These are phyloP conservation scores for Hericium rajendrae DNA, from an alignment of 768 basidiomycete species.

Conservation along the genomic window DNA sequence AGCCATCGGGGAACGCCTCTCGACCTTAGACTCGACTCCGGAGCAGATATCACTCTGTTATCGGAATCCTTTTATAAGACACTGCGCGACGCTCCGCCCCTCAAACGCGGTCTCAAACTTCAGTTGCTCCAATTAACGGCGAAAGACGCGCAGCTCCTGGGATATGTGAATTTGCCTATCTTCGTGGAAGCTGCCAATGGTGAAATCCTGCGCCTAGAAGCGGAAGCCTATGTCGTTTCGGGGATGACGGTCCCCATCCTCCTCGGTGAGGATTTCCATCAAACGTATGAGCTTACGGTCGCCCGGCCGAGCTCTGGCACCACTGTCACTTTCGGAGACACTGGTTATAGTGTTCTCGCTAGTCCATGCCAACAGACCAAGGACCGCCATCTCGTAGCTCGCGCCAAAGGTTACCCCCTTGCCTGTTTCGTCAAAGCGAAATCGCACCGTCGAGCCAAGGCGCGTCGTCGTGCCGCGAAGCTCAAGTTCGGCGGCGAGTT, in stretches of 20 bases:
- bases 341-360: no score
- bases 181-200: slow-evolving; percentile 18
- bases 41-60: not conserved
- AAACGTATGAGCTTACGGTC: slow-evolving; percentile 23
- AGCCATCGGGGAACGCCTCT: not conserved
- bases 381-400: slow-evolving; percentile 10
- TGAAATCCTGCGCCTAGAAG: slow-evolving; percentile 16
- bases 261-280: no score
- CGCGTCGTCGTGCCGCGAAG: not conserved
- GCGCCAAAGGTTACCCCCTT: not conserved
- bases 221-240: slow-evolving; percentile 6
- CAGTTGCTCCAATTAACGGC: not conserved
- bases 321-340: no score
- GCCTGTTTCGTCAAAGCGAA: not conserved
- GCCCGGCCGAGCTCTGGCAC: slow-evolving; percentile 1
- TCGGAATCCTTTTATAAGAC: not conserved
- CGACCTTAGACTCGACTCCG: not conserved
- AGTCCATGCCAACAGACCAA: not conserved
- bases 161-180: slow-evolving; percentile 17
- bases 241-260: no score
- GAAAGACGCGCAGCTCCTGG: not conserved
- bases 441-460: not conserved
- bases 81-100: not conserved
- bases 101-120: not conserved
- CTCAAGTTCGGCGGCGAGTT: not conserved